Evolutionary conservation across 202 grass and related monocot species (phyloP).

Genomic region (Musa balbisiana): DNA sequence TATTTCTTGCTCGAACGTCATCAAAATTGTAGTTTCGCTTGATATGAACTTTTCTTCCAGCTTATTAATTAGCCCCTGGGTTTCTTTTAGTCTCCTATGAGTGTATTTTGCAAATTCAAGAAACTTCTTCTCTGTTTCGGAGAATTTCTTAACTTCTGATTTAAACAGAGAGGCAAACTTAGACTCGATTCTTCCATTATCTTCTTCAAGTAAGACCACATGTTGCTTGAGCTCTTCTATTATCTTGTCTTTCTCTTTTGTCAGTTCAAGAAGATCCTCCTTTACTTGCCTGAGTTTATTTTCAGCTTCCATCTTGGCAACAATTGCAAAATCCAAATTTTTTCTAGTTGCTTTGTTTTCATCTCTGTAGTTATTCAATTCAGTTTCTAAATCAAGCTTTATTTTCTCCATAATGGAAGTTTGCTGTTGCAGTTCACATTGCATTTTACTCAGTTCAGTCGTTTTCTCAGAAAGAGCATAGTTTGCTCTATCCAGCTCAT

Average conservation of each 20-base stretch:
- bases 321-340: constrained; percentile 30
- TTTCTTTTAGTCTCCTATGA: constrained; percentile 47
- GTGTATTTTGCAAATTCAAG: constrained; percentile 41
- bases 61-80: constrained; percentile 44
- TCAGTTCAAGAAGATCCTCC: constrained; percentile 34
- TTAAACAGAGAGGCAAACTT: constrained; percentile 42
- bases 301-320: constrained; percentile 31
- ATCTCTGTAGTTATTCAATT: constrained; percentile 34
- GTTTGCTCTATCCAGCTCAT: constrained; percentile 38
- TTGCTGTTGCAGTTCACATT: constrained; percentile 32
- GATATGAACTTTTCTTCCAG: constrained; percentile 42
- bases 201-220: constrained; percentile 42
- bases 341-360: constrained; percentile 30
- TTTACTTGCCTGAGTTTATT: constrained; percentile 34
- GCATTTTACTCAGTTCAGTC: constrained; percentile 24
- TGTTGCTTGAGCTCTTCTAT: constrained; percentile 44
- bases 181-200: constrained; percentile 41
- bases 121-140: constrained; percentile 34
- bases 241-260: constrained; percentile 36
- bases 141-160: constrained; percentile 37
- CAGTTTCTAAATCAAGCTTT: constrained; percentile 26
- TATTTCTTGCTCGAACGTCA: constrained; percentile 53
- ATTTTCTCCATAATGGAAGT: constrained; percentile 28
- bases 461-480: constrained; percentile 31
- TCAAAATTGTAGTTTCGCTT: constrained; percentile 36